Evolutionary conservation across 805 yeast species (phyloP), one percentile per base, ranked within the genome.

Genomic region (Myxozyma lipomycoides): DNA sequence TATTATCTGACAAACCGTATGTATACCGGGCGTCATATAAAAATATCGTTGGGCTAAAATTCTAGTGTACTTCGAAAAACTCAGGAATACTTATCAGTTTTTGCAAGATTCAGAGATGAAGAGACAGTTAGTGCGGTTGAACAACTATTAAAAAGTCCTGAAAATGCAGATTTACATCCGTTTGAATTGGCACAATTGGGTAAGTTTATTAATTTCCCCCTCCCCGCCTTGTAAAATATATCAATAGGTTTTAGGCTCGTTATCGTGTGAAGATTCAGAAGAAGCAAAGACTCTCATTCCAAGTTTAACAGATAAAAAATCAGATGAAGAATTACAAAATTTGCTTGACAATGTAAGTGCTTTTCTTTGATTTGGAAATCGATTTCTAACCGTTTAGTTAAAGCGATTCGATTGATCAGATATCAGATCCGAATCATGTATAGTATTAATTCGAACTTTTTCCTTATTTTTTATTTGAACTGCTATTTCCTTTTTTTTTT

Each of bases 281-380:
- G 98, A 93, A 73, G 98, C 98, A 34, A 87, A 87, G 70, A 86
- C 96, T 17, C 75, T 93, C 63, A 83, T 93, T 51, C 97, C 98
- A 42, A 58, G 95, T 68, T 75, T 93, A 64, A 77, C 79, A 22
- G 80, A 77, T 54, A 90, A 90, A 68, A 88, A 86, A 46, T 78
- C 85, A 7, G 95, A 89, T 59, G 85, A 86, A 39, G 97, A 90
- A 64, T 72, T 93, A 52, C 95, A 89, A 67, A 82, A 86, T 43
- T 77, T 91, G 49, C 74, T 93, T 60, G 95, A 90, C 60, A 96
- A 93, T 72, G 75, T 91, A 64, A 80, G 95, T 59, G 79, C 40
- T 22, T 18, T 35, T n/a, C 6, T 15, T 35, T 35, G 15, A 12
- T 10, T 7, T 35, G 15, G n/a, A 21, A 10, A 6, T 35, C 21